phyloP scores from a whole-genome alignment of 73 alveolate species.

The Paramecium tetraurelia region DNA sequence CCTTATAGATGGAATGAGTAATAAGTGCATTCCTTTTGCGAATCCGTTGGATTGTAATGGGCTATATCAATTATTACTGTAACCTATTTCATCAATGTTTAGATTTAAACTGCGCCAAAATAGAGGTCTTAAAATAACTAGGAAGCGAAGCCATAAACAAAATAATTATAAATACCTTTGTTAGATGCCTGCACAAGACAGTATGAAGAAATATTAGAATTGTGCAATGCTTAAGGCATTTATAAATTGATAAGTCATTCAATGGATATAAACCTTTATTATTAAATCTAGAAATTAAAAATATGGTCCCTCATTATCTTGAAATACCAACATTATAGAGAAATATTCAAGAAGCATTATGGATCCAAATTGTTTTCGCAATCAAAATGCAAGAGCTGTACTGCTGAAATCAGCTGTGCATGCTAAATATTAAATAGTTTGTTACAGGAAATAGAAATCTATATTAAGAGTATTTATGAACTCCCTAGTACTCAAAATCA shows the following conservation, averaged over 20 bases:
- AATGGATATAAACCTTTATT: not conserved
- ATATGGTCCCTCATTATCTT: slow-evolving; percentile 15
- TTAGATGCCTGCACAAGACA: slow-evolving; percentile 8
- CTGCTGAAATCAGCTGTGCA: slow-evolving; percentile 29
- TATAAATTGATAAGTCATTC: slow-evolving; percentile 9
- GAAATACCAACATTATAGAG: slow-evolving; percentile 28
- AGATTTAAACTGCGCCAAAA: slow-evolving; percentile 13
- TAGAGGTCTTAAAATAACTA: not conserved
- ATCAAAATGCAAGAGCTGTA: not conserved
- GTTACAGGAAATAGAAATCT: not conserved
- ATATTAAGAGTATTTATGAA: slow-evolving; percentile 27
- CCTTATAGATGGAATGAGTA: slow-evolving; percentile 10
- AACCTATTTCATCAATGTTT: not conserved
- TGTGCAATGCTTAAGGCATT: not conserved
- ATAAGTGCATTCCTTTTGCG: not conserved
- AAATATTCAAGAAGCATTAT: not conserved
- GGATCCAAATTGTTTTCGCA: not conserved
- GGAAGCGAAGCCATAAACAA: not conserved
- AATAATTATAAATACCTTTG: not conserved
- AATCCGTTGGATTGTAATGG: not conserved
- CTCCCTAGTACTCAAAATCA: not conserved
- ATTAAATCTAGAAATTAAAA: slow-evolving; percentile 22
- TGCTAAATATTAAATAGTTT: not conserved
- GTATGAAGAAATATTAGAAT: slow-evolving; percentile 18
- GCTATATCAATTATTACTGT: not conserved